These are phyloP conservation scores for Xylogone sp. DNA, from an alignment of 2,329 filamentous ascomycete species.

Conservation along the genomic window DNA sequence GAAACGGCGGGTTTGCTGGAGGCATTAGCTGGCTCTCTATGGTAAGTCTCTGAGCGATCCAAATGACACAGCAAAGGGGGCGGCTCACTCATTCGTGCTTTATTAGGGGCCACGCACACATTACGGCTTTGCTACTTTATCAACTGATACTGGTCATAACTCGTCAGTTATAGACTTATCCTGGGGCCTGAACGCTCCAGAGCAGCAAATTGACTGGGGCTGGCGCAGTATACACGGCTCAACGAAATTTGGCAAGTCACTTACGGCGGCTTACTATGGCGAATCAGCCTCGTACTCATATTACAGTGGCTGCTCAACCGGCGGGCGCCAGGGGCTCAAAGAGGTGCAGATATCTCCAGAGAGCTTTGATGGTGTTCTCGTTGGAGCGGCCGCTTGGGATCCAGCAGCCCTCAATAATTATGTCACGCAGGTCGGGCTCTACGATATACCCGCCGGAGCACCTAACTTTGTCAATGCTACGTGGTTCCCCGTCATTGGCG, in stretches of 20 bases:
- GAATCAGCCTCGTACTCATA: conserved; percentile 32
- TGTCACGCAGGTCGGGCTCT: conserved; percentile 40
- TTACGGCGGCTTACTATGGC: conserved; percentile 9
- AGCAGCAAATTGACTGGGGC: conserved; percentile 31
- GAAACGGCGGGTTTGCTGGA: conserved; percentile 43
- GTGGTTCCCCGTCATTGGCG: conserved; percentile 40
- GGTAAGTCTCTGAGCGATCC: too few relatives aligned
- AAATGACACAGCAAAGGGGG: too few relatives aligned
- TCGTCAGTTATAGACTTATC: conserved; percentile 25
- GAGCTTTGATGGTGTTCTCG: conserved; percentile 44
- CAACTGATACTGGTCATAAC: conserved; percentile 41
- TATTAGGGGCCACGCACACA: conserved; percentile 8
- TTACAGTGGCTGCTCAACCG: conserved; percentile 44
- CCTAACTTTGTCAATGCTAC: conserved; percentile 38
- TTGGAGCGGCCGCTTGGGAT: conserved; percentile 30
- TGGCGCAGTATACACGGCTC: conserved; percentile 14
- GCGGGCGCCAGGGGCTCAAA: conserved; percentile 43
- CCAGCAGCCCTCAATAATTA: conserved; percentile 9
- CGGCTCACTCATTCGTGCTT: too few relatives aligned
- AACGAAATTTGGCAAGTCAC: conserved; percentile 4
- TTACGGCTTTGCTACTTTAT: conserved; percentile 38
- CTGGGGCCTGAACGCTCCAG: conserved; percentile 37
- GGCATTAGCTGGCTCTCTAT: conserved; percentile 46
- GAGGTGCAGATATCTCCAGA: conserved; percentile 38
- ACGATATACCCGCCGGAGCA: conserved; percentile 42